phyloP scores from a whole-genome alignment of 306 rosid genomes.

The Quercus wislizeni region DNA sequence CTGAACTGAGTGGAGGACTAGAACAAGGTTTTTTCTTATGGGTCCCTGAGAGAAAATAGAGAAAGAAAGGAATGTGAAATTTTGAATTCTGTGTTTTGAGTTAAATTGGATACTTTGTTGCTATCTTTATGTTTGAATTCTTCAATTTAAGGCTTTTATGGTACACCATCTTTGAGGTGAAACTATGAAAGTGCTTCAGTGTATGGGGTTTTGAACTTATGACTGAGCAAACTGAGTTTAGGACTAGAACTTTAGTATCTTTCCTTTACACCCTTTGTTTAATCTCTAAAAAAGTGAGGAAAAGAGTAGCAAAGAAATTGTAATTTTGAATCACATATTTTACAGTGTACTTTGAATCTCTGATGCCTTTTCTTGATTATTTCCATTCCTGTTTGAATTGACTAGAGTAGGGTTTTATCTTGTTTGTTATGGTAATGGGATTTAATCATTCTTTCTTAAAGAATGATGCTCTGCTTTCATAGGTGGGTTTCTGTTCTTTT shows the following conservation, averaged over 20 bases:
- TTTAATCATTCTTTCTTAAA: constrained; percentile 2
- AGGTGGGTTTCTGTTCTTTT: background rate
- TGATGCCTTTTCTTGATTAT: background rate
- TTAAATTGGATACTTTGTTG: background rate
- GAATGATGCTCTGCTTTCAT: constrained; percentile 13
- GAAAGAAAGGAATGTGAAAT: constrained; percentile 12
- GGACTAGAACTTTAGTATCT: background rate
- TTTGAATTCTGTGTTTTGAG: background rate
- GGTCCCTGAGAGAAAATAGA: constrained; percentile 20
- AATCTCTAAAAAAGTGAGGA: background rate
- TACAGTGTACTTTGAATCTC: background rate
- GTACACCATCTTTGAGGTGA: background rate
- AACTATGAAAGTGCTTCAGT: background rate
- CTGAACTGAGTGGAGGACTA: background rate
- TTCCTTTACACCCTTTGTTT: background rate
- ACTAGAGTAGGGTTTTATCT: background rate
- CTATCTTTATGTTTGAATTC: background rate
- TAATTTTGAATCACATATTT: background rate
- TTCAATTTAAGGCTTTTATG: background rate
- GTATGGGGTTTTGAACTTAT: background rate
- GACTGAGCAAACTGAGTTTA: background rate
- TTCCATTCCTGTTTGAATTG: background rate
- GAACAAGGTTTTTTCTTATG: background rate
- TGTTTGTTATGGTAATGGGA: background rate
- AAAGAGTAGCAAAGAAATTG: background rate